phyloP scores from a whole-genome alignment of 179 eudicot species.

The Corrigiola litoralis region DNA sequence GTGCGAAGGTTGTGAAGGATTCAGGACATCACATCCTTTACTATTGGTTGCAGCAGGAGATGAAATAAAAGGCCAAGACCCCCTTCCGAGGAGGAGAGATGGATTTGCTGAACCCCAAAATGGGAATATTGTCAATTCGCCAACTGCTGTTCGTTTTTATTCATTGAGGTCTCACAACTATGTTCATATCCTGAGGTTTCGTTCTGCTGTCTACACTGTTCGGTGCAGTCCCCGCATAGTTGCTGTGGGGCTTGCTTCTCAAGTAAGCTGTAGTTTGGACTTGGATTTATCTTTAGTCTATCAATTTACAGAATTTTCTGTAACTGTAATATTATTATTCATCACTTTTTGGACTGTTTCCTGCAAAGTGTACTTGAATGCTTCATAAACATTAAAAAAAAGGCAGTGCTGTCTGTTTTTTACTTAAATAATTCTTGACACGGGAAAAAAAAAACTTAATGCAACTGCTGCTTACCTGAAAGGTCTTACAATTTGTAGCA shows the following conservation, averaged over 20 bases:
- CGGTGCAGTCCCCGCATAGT: constrained; percentile 87
- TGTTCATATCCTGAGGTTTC: constrained; percentile 79
- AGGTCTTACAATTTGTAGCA: neutral
- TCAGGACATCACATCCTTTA: constrained; percentile 67
- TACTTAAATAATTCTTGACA: neutral
- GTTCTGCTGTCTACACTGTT: constrained; percentile 73
- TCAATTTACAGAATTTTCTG: neutral
- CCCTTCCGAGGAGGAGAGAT: constrained; percentile 53
- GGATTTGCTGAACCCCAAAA: constrained; percentile 51
- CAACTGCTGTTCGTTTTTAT: constrained; percentile 92
- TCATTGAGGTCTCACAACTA: constrained; percentile 78
- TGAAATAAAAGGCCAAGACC: constrained; percentile 46
- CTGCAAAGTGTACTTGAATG: too few relatives aligned
- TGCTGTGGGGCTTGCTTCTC: constrained; percentile 82
- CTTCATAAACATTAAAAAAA: neutral
- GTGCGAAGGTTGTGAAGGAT: constrained; percentile 57
- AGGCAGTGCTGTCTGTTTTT: neutral
- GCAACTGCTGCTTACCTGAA: neutral
- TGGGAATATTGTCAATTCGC: constrained; percentile 50
- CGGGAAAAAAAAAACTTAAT: neutral
- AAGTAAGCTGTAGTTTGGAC: constrained; percentile 47
- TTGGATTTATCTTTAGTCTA: neutral
- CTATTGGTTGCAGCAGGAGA: constrained; percentile 91
- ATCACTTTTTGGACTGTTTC: neutral
- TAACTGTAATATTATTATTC: neutral